Base-by-base conservation (phyloP, 441 rosid genomes). In the Erodium moschatum region DNA sequence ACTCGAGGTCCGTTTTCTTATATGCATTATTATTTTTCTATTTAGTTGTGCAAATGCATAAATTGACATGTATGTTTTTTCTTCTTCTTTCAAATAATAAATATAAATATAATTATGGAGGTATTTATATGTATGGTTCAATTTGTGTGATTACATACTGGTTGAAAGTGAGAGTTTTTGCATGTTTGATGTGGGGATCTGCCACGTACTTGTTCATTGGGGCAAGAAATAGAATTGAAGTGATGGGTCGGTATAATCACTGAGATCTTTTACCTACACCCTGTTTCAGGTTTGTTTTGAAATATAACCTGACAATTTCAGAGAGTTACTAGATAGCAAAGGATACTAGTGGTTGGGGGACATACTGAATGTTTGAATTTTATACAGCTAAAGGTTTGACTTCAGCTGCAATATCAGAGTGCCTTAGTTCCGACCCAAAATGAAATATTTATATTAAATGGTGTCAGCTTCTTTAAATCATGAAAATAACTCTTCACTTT, bases 1-100 rank as follows among this genome's bases (percentile, higher is more conserved):
- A 91, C 78, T 77, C 97, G 8, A 87, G 92, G 99, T 90, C 72
- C 40, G 29, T 21, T 27, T 13, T 44, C 13, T 31, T 19, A 11
- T 18, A 9, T 16, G 0, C 46, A 35, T 44, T 1, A 12, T n/a
- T 20, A 61, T 48, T 52, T 18, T 52, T 52, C 20, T 52, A 15
- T 66, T 44, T 38, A n/a, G 24, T 10, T 16, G 33, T 65, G 64
- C 16, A 62, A 20, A 18, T 46, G 44, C 20, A 56, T 56, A 56
- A 56, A 56, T 6, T 18, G 21, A 18, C 20, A 52, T 16, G 6
- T 7, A n/a, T 52, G 19, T 18, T 12, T 50, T 1, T 50, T 52
- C 6, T 18, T 12, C n/a, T 1, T 50, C 5, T 7, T 7, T 6
- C 7, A 50, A 16, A 15, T 12, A 50, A 6, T 16, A 52, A 52